Evolutionary conservation across 140 eudicot genomes (phyloP), one percentile per base, ranked within the genome.

Genomic region (Bidens hawaiensis): DNA sequence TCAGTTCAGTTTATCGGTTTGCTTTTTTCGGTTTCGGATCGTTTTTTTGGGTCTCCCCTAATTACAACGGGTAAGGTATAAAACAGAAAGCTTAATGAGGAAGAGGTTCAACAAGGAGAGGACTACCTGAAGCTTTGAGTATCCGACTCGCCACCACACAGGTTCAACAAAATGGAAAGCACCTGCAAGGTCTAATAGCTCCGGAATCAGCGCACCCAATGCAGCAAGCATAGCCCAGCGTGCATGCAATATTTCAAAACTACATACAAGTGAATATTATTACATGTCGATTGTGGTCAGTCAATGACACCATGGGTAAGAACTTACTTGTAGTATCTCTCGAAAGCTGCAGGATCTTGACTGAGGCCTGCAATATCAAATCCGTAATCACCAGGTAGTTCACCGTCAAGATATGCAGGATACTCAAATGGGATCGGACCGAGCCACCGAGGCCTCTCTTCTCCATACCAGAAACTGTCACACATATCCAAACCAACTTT

Each of bases 211-310:
- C 52, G 95, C 99, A 72, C 99, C 99, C 28, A 94, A 81, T 34
- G 97, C 97, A 12, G 75, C 99, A 65, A 94, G 97, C 99, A 94
- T 94, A 67, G 99, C 99, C 99, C 99, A 94, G 28, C 99, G 83
- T 25, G 97, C 95, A 74, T 94, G 99, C 62, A 94, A 72, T 55
- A 94, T 76, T 64, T 94, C 99, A 77, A 85, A 94, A 77, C 99
- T 93, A 82, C 71, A 81, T 24, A 28, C 4, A 33, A 33, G 13
- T 28, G 13, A 27, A 40, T 43, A 41, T 40, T 13, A 3, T 4
- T 9, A 31, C 14, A 24, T 47, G 8, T 2, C 13, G n/a, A n/a
- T n/a, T n/a, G n/a, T n/a, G n/a, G n/a, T n/a, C n/a, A n/a, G n/a
- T n/a, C n/a, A n/a, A n/a, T 38, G 65, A 36, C 14, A 60, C 23